phyloP scores from a whole-genome alignment of 1,139 yeast genomes.

The Nakaseomyces glabratus region DNA sequence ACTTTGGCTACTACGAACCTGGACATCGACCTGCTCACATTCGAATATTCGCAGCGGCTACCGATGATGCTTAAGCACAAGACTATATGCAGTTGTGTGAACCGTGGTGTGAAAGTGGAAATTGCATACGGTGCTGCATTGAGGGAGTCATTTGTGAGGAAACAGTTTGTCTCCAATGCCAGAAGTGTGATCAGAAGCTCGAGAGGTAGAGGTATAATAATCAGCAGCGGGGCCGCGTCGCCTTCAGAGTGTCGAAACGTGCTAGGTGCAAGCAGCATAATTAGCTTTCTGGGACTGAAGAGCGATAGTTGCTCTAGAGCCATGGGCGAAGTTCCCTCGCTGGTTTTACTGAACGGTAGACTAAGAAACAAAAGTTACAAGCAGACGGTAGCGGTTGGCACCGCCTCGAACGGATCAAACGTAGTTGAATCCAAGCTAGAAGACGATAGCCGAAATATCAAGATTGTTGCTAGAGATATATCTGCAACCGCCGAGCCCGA shows the following conservation, averaged over 20 bases:
- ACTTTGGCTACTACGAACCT: conserved; percentile 61
- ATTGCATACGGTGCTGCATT: conserved; percentile 55
- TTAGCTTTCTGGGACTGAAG: conserved; percentile 54
- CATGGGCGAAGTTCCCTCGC: conserved; percentile 50
- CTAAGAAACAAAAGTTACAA: conserved; percentile 62
- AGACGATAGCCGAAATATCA: conserved; percentile 12
- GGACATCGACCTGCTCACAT: conserved; percentile 63
- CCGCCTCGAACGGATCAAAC: conserved; percentile 23
- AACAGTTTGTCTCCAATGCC: conserved; percentile 60
- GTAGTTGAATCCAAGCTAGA: conserved; percentile 16
- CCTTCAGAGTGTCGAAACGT: conserved; percentile 56
- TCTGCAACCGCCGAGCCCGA: too few species aligned
- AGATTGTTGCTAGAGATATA: too few species aligned
- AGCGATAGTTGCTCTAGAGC: conserved; percentile 51
- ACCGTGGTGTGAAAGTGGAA: conserved; percentile 71
- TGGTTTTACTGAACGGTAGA: conserved; percentile 62
- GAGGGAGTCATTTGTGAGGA: conserved; percentile 38
- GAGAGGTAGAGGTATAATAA: conserved; percentile 66
- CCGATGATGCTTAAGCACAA: conserved; percentile 80
- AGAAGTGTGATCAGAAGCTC: conserved; percentile 76
- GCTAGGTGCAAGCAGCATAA: conserved; percentile 58
- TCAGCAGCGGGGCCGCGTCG: conserved; percentile 64
- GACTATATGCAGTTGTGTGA: conserved; percentile 72
- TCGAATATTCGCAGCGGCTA: conserved; percentile 55
- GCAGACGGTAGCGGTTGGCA: conserved; percentile 49